Percentiles rank a stretch among this genome's conserved stretches.
Evolutionary conservation across 2,329 filamentous ascomycete species (phyloP).

Genomic region (Sporothrix euskadiensis): DNA sequence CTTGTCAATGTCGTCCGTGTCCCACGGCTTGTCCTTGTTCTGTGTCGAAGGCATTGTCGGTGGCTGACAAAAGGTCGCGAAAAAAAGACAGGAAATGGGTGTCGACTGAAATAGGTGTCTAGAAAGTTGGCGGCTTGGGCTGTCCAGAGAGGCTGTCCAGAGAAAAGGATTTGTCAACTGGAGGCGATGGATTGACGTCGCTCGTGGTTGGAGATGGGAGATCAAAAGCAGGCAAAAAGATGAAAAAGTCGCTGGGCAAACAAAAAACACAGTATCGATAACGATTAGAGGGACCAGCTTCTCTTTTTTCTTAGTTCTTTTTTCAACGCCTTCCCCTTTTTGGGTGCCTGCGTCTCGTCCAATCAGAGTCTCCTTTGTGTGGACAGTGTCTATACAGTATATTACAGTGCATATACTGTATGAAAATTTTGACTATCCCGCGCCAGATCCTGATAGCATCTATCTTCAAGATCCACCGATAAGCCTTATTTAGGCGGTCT

Average conservation of each 20-base stretch:
- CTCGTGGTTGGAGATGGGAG: constrained; percentile 2
- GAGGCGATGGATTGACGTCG: not conserved
- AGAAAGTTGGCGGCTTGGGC: not conserved
- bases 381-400: not conserved
- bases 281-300: constrained; percentile 13
- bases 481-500: not conserved
- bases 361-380: not conserved
- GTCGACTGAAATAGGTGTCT: not conserved
- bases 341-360: not conserved
- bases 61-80: not conserved
- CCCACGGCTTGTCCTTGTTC: constrained; percentile 89
- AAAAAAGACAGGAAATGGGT: not conserved
- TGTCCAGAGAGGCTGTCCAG: not conserved
- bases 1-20: constrained; percentile 95
- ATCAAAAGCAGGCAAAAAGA: not conserved
- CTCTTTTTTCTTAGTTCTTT: not conserved
- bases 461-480: constrained; percentile 10
- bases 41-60: constrained; percentile 78
- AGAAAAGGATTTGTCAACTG: not conserved
- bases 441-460: constrained; percentile 6
- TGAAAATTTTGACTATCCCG: constrained; percentile 4
- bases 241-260: constrained; percentile 21
- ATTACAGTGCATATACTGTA: not conserved
- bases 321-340: constrained; percentile 12
- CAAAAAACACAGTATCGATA: constrained; percentile 25